These are phyloP conservation scores for Meredithiella fracta DNA, from an alignment of 2,329 filamentous ascomycete genomes.

Conservation along the genomic window DNA sequence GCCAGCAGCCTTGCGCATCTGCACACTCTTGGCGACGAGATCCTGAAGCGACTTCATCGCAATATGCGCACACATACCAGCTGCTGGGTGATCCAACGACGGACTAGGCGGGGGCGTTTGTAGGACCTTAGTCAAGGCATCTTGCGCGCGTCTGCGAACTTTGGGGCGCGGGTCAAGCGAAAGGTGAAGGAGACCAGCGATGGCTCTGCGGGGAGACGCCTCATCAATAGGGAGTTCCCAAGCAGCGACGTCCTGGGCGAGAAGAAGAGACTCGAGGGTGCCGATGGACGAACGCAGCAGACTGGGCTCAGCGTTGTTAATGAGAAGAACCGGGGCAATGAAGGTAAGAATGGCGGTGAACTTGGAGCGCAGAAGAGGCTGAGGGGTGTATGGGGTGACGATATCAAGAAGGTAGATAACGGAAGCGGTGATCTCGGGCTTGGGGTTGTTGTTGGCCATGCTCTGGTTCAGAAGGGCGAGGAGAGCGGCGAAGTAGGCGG, in stretches of 20 bases:
- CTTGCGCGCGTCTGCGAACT: conserved; percentile 82
- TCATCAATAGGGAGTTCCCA: conserved; percentile 78
- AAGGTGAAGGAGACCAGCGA: conserved; percentile 71
- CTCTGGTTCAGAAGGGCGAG: conserved; percentile 73
- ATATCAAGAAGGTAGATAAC: conserved; percentile 93
- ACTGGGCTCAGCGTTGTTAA: conserved; percentile 70
- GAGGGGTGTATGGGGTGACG: conserved; percentile 68
- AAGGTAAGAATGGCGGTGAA: conserved; percentile 84
- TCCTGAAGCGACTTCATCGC: conserved; percentile 67
- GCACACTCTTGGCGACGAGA: conserved; percentile 44
- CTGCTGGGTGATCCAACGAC: conserved; percentile 81
- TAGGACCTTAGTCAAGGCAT: conserved; percentile 69
- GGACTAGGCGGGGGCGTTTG: conserved; percentile 78
- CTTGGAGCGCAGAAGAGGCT: conserved; percentile 78
- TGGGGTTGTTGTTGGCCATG: conserved; percentile 49
- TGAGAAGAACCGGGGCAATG: conserved; percentile 67
- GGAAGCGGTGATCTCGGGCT: conserved; percentile 68
- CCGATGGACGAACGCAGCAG: conserved; percentile 78
- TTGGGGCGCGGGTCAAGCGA: conserved; percentile 81
- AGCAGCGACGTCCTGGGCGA: conserved; percentile 71
- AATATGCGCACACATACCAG: conserved; percentile 90
- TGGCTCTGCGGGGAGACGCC: conserved; percentile 70
- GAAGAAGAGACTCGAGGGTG: conserved; percentile 76
- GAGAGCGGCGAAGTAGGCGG: conserved; percentile 90
- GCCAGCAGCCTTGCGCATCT: conserved; percentile 40